Evolutionary conservation across 2,329 filamentous ascomycete genomes (phyloP).

Genomic region (Cryphonectria japonica): DNA sequence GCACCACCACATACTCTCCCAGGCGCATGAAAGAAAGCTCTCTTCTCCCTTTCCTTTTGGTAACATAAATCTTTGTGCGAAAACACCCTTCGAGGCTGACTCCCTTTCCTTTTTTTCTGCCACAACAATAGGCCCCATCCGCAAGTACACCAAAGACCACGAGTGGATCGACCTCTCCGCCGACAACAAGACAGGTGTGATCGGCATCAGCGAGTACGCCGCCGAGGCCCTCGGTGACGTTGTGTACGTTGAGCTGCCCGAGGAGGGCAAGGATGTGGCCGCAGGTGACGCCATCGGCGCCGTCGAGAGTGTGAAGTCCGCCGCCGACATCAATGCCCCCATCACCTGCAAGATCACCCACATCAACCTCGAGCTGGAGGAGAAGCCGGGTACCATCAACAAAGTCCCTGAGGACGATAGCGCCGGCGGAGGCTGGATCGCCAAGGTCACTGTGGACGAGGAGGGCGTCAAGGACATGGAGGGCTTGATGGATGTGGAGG

Average conservation of each 20-base stretch:
- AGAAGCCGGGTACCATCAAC: conserved; percentile 88
- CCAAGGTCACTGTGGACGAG: conserved; percentile 79
- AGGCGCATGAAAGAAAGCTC: neutral
- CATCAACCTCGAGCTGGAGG: conserved; percentile 75
- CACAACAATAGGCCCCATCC: conserved; percentile 57
- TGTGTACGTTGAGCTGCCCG: conserved; percentile 93
- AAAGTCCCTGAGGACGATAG: conserved; percentile 80
- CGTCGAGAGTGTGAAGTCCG: conserved; percentile 97
- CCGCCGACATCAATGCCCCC: conserved; percentile 95
- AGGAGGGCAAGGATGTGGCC: conserved; percentile 66
- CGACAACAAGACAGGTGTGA: conserved; percentile 78
- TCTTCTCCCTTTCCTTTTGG: neutral
- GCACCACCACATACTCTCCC: neutral
- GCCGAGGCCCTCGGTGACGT: conserved; percentile 93
- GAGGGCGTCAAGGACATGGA: conserved; percentile 69
- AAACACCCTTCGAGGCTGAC: neutral
- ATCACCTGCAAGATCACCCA: conserved; percentile 76
- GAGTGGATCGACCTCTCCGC: conserved; percentile 93
- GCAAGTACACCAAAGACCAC: conserved; percentile 95
- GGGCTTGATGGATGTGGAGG: conserved; percentile 73
- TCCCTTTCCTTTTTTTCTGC: neutral
- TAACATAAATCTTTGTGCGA: neutral
- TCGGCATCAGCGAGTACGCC: conserved; percentile 90
- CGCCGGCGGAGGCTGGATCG: conserved; percentile 86
- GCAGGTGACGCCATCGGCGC: conserved; percentile 87